Conservation (phyloP, 2,329 filamentous ascomycete genomes). For the Scedosporium boydii region DNA sequence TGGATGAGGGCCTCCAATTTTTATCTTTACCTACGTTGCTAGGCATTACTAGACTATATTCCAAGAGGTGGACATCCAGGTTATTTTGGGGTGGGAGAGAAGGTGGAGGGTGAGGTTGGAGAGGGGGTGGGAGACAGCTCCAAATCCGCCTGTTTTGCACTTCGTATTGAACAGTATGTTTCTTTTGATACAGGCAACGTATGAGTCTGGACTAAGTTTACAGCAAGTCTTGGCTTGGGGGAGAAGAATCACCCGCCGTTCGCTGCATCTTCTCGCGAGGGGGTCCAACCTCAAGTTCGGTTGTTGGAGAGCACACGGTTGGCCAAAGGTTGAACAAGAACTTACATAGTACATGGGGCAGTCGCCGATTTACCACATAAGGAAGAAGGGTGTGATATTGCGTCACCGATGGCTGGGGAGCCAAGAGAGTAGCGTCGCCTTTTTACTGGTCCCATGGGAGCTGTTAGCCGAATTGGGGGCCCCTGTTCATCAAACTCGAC, state of each 20-base stretch:
- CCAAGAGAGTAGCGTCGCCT: neutral
- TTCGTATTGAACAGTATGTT: too few relatives aligned
- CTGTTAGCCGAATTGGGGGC: neutral
- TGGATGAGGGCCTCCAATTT: neutral
- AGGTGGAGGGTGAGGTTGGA: neutral
- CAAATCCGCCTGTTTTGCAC: neutral
- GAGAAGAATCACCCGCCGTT: too few relatives aligned
- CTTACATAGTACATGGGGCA: neutral
- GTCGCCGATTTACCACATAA: neutral
- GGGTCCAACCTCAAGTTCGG: neutral
- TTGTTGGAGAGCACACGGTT: neutral
- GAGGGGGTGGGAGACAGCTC: neutral
- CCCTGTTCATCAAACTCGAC: neutral
- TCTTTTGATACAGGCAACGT: too few relatives aligned
- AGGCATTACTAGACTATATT: neutral
- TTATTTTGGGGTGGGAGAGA: neutral
- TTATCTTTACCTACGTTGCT: neutral
- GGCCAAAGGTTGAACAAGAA: neutral
- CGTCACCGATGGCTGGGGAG: neutral
- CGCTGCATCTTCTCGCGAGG: too few relatives aligned
- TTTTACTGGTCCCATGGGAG: neutral
- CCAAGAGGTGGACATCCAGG: neutral
- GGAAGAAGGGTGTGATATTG: neutral
- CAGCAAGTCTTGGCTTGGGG: too few relatives aligned
- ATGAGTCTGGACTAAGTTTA: too few relatives aligned